Percentiles rank a stretch among this genome's conserved stretches.
Conservation (phyloP, 495 filamentous ascomycete species). For the Penicillium soppii region DNA sequence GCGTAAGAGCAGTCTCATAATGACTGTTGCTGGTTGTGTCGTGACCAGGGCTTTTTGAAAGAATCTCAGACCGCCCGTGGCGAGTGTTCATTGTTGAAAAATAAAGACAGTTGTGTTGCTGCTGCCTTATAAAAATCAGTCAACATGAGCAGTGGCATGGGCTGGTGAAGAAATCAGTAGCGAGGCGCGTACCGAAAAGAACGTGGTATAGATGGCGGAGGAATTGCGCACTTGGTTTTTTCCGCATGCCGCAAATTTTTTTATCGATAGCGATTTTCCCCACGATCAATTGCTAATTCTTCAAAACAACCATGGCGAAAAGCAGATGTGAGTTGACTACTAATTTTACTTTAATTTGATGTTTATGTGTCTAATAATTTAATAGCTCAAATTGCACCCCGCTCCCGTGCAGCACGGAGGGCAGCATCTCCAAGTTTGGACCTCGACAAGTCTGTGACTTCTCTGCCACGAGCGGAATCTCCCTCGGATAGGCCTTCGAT, state of each 20-base stretch:
- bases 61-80: constrained; percentile 34
- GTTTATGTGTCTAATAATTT: constrained; percentile 19
- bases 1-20: constrained; percentile 33
- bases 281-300: constrained; percentile 25
- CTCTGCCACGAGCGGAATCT: constrained; percentile 55
- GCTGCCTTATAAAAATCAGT: constrained; percentile 21
- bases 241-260: constrained; percentile 33
- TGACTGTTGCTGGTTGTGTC: constrained; percentile 27
- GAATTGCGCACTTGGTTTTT: constrained; percentile 29
- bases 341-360: neutral
- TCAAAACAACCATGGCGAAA: constrained; percentile 49
- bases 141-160: constrained; percentile 19
- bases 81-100: constrained; percentile 43
- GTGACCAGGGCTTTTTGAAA: constrained; percentile 30
- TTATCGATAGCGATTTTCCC: constrained; percentile 44
- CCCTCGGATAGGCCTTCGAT: constrained; percentile 56
- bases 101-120: constrained; percentile 12
- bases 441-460: constrained; percentile 71
- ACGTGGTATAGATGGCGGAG: constrained; percentile 11
- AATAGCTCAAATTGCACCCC: constrained; percentile 45
- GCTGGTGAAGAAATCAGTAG: neutral
- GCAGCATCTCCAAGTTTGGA: constrained; percentile 69
- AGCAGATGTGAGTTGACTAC: constrained; percentile 35
- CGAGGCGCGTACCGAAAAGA: constrained; percentile 11
- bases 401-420: constrained; percentile 73